A percentile compares a stretch with the other conserved stretches of the same genome.
Evolutionary conservation across 768 basidiomycete genomes (phyloP).

Genomic region (Imleria badia): DNA sequence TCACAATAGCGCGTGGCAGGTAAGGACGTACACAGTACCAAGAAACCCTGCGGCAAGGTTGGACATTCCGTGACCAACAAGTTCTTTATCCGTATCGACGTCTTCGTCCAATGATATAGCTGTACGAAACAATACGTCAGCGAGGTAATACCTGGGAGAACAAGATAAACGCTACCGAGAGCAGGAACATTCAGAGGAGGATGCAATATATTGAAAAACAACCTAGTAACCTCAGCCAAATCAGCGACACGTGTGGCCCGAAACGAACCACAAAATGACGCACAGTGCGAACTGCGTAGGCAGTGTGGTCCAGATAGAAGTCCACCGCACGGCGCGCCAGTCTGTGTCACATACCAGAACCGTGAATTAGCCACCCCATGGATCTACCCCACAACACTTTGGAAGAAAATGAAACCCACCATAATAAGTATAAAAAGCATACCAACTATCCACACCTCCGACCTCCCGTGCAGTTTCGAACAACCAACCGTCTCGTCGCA

Average conservation of each 20-base stretch:
- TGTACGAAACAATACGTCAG: slow-evolving; percentile 22
- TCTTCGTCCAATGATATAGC: slow-evolving; percentile 89
- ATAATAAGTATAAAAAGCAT: slow-evolving; percentile 79
- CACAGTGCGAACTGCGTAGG: slow-evolving; percentile 93
- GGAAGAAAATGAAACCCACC: slow-evolving; percentile 44
- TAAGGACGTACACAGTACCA: slow-evolving; percentile 69
- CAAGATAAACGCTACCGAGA: slow-evolving; percentile 48
- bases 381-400: background rate
- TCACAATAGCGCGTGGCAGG: background rate
- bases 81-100: slow-evolving; percentile 88
- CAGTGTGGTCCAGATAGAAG: slow-evolving; percentile 74
- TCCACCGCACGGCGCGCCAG: slow-evolving; percentile 55
- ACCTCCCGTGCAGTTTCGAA: slow-evolving; percentile 58
- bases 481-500: slow-evolving; percentile 78
- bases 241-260: slow-evolving; percentile 5
- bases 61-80: slow-evolving; percentile 90
- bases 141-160: background rate
- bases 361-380: background rate
- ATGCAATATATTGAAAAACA: slow-evolving; percentile 85
- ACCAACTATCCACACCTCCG: slow-evolving; percentile 55
- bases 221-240: slow-evolving; percentile 38
- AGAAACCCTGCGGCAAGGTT: slow-evolving; percentile 79
- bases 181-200: slow-evolving; percentile 90
- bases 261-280: slow-evolving; percentile 32
- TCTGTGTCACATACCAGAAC: slow-evolving; percentile 42